phyloP scores from a whole-genome alignment of 2,329 filamentous ascomycete species.

The Grosmannia clavigera region DNA sequence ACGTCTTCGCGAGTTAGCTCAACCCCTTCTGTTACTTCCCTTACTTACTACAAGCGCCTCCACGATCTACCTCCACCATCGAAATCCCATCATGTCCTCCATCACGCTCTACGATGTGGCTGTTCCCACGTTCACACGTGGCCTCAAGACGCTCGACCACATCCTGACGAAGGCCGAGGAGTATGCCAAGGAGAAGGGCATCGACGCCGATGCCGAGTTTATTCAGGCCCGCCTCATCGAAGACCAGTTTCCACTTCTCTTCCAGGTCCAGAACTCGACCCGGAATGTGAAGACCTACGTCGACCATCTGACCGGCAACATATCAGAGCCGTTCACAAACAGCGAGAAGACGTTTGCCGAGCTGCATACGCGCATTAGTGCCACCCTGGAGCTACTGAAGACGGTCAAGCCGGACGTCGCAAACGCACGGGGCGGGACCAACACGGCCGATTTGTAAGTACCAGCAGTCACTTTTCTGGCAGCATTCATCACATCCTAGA shows the following conservation, averaged over 20 bases:
- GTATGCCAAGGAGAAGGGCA: conserved; percentile 17
- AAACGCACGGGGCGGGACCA: conserved; percentile 13
- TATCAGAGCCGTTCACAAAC: conserved; percentile 13
- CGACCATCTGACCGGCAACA: conserved; percentile 15
- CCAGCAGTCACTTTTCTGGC: background rate
- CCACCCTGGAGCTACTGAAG: conserved; percentile 18
- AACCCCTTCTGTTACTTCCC: background rate
- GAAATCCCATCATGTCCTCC: conserved; percentile 14
- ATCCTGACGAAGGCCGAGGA: conserved; percentile 20
- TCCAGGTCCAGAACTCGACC: conserved; percentile 22
- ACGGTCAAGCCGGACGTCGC: conserved; percentile 16
- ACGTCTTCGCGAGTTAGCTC: background rate
- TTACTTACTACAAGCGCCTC: background rate
- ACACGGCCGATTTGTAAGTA: conserved; percentile 13
- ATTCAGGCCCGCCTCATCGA: conserved; percentile 16
- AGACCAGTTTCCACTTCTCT: conserved; percentile 25
- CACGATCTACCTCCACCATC: background rate
- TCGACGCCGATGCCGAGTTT: conserved; percentile 15
- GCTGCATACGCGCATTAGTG: conserved; percentile 17
- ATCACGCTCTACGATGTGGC: conserved; percentile 18
- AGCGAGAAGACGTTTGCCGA: conserved; percentile 22
- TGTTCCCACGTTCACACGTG: conserved; percentile 14
- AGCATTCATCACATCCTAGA: background rate
- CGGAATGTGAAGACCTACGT: conserved; percentile 17
- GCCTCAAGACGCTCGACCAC: conserved; percentile 16